Base-by-base conservation (phyloP, 2,329 filamentous ascomycete genomes). In the Metarhizium anisopliae region DNA sequence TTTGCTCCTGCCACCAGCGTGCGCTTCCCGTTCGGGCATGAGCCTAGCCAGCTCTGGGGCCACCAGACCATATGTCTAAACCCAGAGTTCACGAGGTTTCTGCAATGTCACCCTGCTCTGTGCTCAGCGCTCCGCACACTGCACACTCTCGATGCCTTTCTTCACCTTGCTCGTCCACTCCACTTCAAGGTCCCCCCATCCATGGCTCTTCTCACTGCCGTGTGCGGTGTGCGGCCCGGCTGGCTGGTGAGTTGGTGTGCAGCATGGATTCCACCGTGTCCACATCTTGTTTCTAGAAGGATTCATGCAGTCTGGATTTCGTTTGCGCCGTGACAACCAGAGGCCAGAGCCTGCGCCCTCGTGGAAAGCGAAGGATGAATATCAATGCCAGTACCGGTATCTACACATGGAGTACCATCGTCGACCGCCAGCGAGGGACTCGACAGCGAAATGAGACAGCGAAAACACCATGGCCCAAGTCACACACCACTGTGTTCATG, bases 401-500 rank as follows among this genome's bases (percentile, higher is more conserved):
- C 32, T 7, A 35, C 32, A 8, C 32, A 7, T 6, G 32, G 32
- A 7, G 32, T 35, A 40, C 8, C 11, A 20, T 45, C 3, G 20
- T 49, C 25, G 45, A 11, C 45, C 20, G 45, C 45, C 45, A 29
- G 11, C 25, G 45, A 49, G 18, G n/a, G 45, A 29, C 25, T 13
- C 32, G 25, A 16, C 20, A 49, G 8, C 11, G 14, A n/a, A 14
- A 30, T 30, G 42, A 45, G n/a, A 45, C n/a, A 20, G 13, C 8
- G 25, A 49, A 6, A 14, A 45, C 42, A 16, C 14, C 45, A 49
- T n/a, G 20, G 20, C 25, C 20, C 20, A 16, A 49, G 45, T 49
- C 50, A 52, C 50, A 52, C 50, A 42, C 18, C 50, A 52, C 50
- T 42, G 50, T 43, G 36, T 52, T 52, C 50, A 42, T 52, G 50